phyloP scores from a whole-genome alignment of 2,329 filamentous ascomycete genomes.

The Colletotrichum australisinense region DNA sequence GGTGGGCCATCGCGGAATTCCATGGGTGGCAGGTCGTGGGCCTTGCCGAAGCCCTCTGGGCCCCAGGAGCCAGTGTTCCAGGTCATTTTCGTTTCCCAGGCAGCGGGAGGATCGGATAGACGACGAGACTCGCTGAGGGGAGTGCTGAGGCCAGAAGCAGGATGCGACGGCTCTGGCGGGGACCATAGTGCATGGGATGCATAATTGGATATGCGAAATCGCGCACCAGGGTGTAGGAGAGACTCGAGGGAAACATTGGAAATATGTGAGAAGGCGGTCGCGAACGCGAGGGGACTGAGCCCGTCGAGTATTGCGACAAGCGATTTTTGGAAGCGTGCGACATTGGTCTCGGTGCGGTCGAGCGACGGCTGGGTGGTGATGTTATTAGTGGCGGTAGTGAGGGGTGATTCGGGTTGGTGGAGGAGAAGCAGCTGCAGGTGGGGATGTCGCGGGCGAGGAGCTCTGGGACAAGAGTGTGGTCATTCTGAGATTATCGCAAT shows the following conservation, averaged over 20 bases:
- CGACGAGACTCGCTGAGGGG: constrained; percentile 83
- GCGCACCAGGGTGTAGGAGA: constrained; percentile 89
- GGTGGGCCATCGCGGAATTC: constrained; percentile 90
- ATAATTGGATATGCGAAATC: constrained; percentile 91
- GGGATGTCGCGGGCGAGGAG: constrained; percentile 65
- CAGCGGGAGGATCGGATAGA: constrained; percentile 83
- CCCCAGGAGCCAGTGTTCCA: constrained; percentile 65
- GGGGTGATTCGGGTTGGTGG: constrained; percentile 63
- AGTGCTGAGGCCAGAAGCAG: constrained; percentile 84
- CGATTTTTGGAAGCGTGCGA: constrained; percentile 85
- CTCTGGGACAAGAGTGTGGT: constrained; percentile 68
- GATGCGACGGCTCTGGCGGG: constrained; percentile 78
- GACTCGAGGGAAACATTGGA: constrained; percentile 84
- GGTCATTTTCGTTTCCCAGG: constrained; percentile 77
- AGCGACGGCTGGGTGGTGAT: constrained; percentile 67
- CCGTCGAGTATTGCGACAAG: constrained; percentile 84
- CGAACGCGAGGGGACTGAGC: constrained; percentile 76
- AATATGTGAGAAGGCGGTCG: constrained; percentile 86
- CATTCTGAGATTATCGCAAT: constrained; percentile 45
- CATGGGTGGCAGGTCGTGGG: constrained; percentile 79
- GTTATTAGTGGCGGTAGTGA: constrained; percentile 68
- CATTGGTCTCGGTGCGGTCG: constrained; percentile 72
- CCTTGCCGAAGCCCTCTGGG: constrained; percentile 66
- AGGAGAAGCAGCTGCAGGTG: constrained; percentile 58
- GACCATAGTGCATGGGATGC: constrained; percentile 93